These are phyloP conservation scores for Ailanthus altissimus DNA, from an alignment of 345 rosid genomes.

Conservation along the genomic window DNA sequence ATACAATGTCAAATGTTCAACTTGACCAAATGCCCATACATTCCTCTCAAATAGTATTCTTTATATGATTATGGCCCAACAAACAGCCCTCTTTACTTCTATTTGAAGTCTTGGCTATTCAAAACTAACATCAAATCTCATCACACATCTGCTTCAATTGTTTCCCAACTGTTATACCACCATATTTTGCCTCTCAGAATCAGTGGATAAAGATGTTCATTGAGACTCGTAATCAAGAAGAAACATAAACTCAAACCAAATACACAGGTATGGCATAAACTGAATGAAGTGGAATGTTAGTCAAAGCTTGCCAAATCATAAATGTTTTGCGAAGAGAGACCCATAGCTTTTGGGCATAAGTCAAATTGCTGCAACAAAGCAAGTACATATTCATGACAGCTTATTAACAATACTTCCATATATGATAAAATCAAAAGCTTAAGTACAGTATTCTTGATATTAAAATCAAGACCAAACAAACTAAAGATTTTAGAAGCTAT, in stretches of 20 bases:
- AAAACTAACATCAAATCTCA: not conserved
- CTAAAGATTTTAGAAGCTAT: not conserved
- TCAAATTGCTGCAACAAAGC: conserved; percentile 3
- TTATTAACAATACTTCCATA: conserved; percentile 19
- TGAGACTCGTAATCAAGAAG: not conserved
- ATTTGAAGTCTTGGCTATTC: not conserved
- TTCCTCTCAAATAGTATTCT: conserved; percentile 4
- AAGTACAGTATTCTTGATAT: conserved; percentile 18
- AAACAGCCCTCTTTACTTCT: not conserved
- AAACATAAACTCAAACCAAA: not conserved
- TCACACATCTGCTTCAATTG: conserved; percentile 13
- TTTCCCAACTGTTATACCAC: not conserved
- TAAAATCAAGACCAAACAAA: not conserved
- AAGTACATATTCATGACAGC: conserved; percentile 14
- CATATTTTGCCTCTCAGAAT: not conserved
- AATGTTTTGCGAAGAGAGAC: not conserved
- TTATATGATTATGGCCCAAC: not conserved
- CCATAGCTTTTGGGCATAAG: not conserved
- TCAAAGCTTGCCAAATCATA: conserved; percentile 11
- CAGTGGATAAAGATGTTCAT: not conserved
- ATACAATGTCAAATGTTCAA: not conserved
- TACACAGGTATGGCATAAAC: not conserved
- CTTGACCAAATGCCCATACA: not conserved
- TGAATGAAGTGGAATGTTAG: not conserved
- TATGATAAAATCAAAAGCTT: conserved; percentile 13